A percentile compares a stretch with the other conserved stretches of the same genome.
Evolutionary conservation across 1,284 basidiomycete genomes (phyloP).

Genomic region (Cryptococcus floricola): DNA sequence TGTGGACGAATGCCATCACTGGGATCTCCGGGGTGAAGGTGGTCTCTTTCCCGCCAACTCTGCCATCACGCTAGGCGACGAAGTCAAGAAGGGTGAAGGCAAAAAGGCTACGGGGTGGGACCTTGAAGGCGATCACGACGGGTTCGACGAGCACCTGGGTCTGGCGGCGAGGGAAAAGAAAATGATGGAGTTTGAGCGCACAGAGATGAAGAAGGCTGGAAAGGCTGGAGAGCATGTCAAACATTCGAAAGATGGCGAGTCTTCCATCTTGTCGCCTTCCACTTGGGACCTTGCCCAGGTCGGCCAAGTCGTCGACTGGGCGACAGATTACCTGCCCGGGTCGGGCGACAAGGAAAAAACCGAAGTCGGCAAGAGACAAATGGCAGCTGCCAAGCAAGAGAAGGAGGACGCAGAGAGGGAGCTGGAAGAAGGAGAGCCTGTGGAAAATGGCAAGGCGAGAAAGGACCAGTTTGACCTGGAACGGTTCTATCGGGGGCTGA

Average conservation of each 20-base stretch:
- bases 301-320: conserved; percentile 49
- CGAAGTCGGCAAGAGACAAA: conserved; percentile 36
- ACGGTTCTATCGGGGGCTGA: conserved; percentile 49
- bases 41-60: conserved; percentile 46
- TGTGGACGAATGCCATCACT: conserved; percentile 90
- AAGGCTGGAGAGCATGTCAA: conserved; percentile 8
- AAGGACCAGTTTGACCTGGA: conserved; percentile 48
- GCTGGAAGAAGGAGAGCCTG: conserved; percentile 2
- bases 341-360: conserved; percentile 12
- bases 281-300: conserved; percentile 46
- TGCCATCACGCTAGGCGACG: conserved; percentile 19
- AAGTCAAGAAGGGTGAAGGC: conserved; percentile 27
- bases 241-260: conserved; percentile 1
- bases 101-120: conserved; percentile 22
- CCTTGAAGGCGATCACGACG: conserved; percentile 13
- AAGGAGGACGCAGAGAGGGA: conserved; percentile 22
- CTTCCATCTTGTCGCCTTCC: neutral
- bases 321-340: conserved; percentile 43
- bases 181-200: neutral
- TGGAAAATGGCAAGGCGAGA: conserved; percentile 30
- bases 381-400: conserved; percentile 41
- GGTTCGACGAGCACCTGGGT: conserved; percentile 23
- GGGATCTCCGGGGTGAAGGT: conserved; percentile 85
- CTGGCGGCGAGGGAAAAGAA: conserved; percentile 8
- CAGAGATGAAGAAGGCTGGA: conserved; percentile 4